Base-by-base conservation (phyloP, 495 filamentous ascomycete species). In the Poronia punctata region DNA sequence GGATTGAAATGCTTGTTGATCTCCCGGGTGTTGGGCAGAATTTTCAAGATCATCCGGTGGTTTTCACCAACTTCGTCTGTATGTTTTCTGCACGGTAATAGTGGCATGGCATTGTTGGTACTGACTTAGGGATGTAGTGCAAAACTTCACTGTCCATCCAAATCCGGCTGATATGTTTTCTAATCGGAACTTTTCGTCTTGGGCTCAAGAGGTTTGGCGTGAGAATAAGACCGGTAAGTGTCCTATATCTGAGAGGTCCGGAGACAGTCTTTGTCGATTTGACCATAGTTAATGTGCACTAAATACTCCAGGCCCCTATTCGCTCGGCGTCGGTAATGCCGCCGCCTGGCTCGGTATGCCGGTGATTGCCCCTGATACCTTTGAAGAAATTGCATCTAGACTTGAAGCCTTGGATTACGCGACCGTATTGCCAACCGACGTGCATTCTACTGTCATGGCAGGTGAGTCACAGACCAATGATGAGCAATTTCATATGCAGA, bases 1-100 rank as follows among this genome's bases (percentile, higher is more conserved):
- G 62, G 2, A 71, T 81, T 23, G 57, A 58, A 3, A 60, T 70
- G 0, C 46, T 65, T 1, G 57, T 74, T 2, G 68, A 80, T 38
- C 52, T 76, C 1, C 74, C 76, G 1, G 74, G 73, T 4, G 76
- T 80, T 10, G 76, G 76, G 1, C 65, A 72, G 40, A 79, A 79
- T 45, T 70, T 79, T 41, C 76, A 80, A 40, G 76, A 80, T 35
- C 76, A 80, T 35, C 60, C 60, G 2, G 65, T 66, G 52, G 45
- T 56, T 20, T 48, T 67, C 5, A 46, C 46, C 28, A 54, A 49
- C 9, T 38, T 57, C 18, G 38, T 41, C 9, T 59, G 66, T 65
- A 43, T 51, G 64, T 29, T 6, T 20, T 22, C 3, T 20, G 15
- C 26, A 19, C 6, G 3, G 14, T 2, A 23, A 7, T 1, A 6